Conservation (phyloP, 768 basidiomycete species). For the Daedaleopsis nitida region DNA sequence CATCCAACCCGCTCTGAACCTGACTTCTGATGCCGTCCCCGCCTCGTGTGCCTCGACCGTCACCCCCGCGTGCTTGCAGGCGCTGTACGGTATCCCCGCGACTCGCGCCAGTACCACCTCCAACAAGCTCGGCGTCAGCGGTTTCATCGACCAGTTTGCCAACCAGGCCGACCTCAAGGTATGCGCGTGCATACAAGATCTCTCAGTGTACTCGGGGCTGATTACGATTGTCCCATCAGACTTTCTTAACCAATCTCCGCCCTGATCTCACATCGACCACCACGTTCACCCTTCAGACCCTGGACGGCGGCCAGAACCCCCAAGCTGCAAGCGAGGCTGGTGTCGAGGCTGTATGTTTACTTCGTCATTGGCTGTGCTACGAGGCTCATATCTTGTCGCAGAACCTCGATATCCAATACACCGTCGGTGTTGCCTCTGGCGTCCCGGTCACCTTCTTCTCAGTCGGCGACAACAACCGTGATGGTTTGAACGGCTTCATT, state of each 20-base stretch:
- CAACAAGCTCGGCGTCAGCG: slow-evolving; percentile 35
- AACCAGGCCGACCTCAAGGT: slow-evolving; percentile 32
- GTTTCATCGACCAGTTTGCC: slow-evolving; percentile 34
- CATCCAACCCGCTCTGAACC: slow-evolving; percentile 20
- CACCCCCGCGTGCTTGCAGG: slow-evolving; percentile 35
- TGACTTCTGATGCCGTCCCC: slow-evolving; percentile 26
- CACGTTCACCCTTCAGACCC: slow-evolving; percentile 26
- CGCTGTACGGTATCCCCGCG: slow-evolving; percentile 38
- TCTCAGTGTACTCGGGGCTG: background rate
- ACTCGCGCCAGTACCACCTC: slow-evolving; percentile 27
- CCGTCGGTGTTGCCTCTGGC: slow-evolving; percentile 34
- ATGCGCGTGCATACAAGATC: background rate
- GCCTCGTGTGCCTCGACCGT: slow-evolving; percentile 26
- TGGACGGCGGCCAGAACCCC: slow-evolving; percentile 33
- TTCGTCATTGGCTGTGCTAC: background rate
- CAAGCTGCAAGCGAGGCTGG: slow-evolving; percentile 29
- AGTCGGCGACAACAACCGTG: slow-evolving; percentile 31
- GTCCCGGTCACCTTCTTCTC: slow-evolving; percentile 37
- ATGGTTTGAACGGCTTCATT: slow-evolving; percentile 35
- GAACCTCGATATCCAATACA: slow-evolving; percentile 42
- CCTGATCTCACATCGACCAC: slow-evolving; percentile 26
- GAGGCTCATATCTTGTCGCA: background rate
- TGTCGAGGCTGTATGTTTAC: slow-evolving; percentile 27
- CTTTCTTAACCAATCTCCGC: slow-evolving; percentile 27
- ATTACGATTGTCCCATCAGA: slow-evolving; percentile 25